phyloP scores from a whole-genome alignment of 2,329 filamentous ascomycete species.

The Beauveria sp. region DNA sequence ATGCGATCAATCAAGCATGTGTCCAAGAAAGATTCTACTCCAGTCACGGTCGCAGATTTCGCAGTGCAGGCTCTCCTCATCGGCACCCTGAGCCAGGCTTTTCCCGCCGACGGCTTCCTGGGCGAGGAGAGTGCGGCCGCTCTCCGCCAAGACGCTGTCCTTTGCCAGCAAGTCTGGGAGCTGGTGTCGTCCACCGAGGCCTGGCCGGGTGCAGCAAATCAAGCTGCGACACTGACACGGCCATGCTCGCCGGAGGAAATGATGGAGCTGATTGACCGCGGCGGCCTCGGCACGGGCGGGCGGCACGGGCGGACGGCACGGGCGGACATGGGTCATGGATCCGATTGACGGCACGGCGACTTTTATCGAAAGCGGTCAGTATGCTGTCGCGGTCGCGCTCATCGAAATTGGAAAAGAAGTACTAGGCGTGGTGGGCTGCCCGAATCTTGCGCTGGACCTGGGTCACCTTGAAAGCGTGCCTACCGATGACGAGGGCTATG shows the following conservation, averaged over 20 bases:
- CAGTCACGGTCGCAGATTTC: conserved; percentile 50
- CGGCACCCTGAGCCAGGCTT: conserved; percentile 38
- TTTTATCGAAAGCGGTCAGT: conserved; percentile 38
- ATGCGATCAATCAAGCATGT: conserved; percentile 32
- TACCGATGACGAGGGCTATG: neutral
- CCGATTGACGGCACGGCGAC: conserved; percentile 46
- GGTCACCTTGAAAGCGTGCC: neutral
- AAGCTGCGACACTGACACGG: conserved; percentile 18
- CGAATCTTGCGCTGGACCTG: conserved; percentile 29
- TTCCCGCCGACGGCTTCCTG: conserved; percentile 42
- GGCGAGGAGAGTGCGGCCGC: conserved; percentile 45
- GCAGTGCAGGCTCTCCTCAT: conserved; percentile 48
- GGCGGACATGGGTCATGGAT: conserved; percentile 42
- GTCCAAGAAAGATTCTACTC: conserved; percentile 42
- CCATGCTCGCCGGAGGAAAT: conserved; percentile 40
- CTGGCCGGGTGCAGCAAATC: neutral
- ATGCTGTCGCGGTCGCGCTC: conserved; percentile 42
- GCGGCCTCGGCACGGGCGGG: conserved; percentile 28
- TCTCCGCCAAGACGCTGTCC: conserved; percentile 33
- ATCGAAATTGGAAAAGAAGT: conserved; percentile 36
- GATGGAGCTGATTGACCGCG: conserved; percentile 45
- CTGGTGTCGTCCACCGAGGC: conserved; percentile 28
- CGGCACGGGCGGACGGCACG: conserved; percentile 26
- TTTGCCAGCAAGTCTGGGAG: conserved; percentile 44
- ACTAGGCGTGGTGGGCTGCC: conserved; percentile 35